Evolutionary conservation across 2,329 filamentous ascomycete genomes (phyloP).

Genomic region (Xylaria sp.): DNA sequence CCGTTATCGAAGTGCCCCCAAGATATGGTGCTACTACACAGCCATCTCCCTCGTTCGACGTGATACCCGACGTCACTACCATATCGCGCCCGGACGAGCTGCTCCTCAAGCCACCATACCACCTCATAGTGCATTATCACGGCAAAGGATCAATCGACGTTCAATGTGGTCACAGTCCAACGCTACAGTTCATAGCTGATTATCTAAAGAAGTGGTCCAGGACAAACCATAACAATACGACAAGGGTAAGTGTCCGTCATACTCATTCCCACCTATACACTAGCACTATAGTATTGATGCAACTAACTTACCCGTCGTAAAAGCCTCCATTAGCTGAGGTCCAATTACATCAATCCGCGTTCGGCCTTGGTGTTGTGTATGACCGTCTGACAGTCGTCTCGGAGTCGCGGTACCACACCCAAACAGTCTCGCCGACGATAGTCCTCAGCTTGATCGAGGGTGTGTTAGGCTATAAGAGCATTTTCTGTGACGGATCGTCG

Average conservation of each 20-base stretch:
- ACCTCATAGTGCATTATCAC: conserved; percentile 54
- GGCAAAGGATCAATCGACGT: conserved; percentile 52
- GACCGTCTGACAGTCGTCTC: conserved; percentile 56
- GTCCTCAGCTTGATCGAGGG: conserved; percentile 59
- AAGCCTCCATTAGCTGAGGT: conserved; percentile 57
- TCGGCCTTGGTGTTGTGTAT: conserved; percentile 56
- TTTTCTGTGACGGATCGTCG: conserved; percentile 41
- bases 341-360: conserved; percentile 56
- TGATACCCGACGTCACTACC: conserved; percentile 54
- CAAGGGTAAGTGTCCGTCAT: conserved; percentile 31
- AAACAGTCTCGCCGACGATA: conserved; percentile 55
- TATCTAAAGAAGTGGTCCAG: conserved; percentile 61
- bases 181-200: conserved; percentile 56
- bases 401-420: conserved; percentile 49
- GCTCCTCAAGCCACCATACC: conserved; percentile 59
- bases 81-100: conserved; percentile 61
- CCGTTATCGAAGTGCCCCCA: conserved; percentile 20
- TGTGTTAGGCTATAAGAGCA: conserved; percentile 57
- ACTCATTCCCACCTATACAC: neutral
- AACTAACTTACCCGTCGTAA: neutral
- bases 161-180: conserved; percentile 59
- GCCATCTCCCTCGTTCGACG: conserved; percentile 39
- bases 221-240: conserved; percentile 53
- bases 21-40: neutral
- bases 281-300: neutral